These are phyloP conservation scores for Scopulariopsis brevicaulis DNA, from an alignment of 2,329 filamentous ascomycete genomes.

Conservation along the genomic window DNA sequence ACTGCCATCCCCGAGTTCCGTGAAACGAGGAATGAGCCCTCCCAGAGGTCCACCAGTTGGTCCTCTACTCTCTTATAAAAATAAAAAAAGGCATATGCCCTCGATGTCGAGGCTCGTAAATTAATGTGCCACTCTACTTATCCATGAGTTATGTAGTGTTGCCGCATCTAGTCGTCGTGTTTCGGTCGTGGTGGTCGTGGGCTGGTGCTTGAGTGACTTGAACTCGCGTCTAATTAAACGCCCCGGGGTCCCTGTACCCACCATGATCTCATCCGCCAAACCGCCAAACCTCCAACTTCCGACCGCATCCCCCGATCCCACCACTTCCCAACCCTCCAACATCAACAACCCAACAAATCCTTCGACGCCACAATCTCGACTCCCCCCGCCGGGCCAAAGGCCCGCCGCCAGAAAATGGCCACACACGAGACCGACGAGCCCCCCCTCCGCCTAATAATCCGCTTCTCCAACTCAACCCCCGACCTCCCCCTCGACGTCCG, in stretches of 20 bases:
- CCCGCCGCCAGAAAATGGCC: neutral
- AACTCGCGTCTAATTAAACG: neutral
- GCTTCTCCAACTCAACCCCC: conserved; percentile 76
- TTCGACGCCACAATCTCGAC: neutral
- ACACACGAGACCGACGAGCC: conserved; percentile 9
- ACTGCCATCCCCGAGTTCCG: too few species aligned
- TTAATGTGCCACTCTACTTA: too few species aligned
- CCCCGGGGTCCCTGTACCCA: neutral
- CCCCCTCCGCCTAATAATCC: conserved; percentile 68
- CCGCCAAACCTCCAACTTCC: neutral
- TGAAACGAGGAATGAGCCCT: too few species aligned
- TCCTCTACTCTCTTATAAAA: too few species aligned
- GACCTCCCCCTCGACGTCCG: conserved; percentile 73
- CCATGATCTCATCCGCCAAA: neutral
- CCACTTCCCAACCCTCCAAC: neutral
- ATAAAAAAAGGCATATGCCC: too few species aligned
- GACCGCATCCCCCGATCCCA: neutral
- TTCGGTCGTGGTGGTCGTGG: too few species aligned
- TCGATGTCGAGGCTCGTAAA: too few species aligned
- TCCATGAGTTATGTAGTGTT: too few species aligned
- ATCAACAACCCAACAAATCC: neutral
- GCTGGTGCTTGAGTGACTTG: neutral
- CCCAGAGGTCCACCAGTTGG: too few species aligned
- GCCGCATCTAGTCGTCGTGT: too few species aligned
- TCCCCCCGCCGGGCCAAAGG: neutral